Conservation (phyloP, 331 rosid genomes). For the Rosa hybrid region DNA sequence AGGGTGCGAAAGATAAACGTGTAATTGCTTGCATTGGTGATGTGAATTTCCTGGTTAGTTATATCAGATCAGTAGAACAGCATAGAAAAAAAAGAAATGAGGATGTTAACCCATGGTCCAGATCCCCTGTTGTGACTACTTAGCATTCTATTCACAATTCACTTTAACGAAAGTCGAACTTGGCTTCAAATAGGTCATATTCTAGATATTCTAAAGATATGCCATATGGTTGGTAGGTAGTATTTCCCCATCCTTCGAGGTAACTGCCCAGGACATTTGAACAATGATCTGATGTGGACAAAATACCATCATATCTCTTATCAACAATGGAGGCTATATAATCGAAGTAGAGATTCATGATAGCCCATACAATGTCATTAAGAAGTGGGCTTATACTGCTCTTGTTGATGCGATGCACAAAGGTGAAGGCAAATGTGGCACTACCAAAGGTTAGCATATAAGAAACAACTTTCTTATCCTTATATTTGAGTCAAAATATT, state of each 20-base stretch:
- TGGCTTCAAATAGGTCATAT: neutral
- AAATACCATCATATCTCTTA: constrained; percentile 72
- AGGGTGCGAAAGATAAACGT: constrained; percentile 75
- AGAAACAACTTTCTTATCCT: neutral
- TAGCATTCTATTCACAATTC: neutral
- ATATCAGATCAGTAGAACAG: neutral
- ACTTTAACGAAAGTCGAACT: neutral
- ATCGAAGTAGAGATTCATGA: constrained; percentile 95
- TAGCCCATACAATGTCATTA: constrained; percentile 91
- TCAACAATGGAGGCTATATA: constrained; percentile 87
- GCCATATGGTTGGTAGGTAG: neutral
- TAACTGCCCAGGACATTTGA: constrained; percentile 88
- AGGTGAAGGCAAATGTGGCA: constrained; percentile 87
- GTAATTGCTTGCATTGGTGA: constrained; percentile 90
- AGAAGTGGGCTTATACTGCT: constrained; percentile 85
- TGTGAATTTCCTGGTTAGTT: constrained; percentile 85
- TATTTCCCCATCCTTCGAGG: constrained; percentile 38
- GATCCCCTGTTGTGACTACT: neutral
- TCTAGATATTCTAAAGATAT: neutral
- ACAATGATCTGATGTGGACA: constrained; percentile 82
- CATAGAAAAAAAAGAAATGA: neutral
- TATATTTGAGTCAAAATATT: neutral
- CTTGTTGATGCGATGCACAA: constrained; percentile 84
- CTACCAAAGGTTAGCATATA: constrained; percentile 62
- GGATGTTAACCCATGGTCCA: neutral